Percentiles rank a stretch among this genome's conserved stretches.
phyloP scores from a whole-genome alignment of 2,329 filamentous ascomycete species.

The Phoma sp. region DNA sequence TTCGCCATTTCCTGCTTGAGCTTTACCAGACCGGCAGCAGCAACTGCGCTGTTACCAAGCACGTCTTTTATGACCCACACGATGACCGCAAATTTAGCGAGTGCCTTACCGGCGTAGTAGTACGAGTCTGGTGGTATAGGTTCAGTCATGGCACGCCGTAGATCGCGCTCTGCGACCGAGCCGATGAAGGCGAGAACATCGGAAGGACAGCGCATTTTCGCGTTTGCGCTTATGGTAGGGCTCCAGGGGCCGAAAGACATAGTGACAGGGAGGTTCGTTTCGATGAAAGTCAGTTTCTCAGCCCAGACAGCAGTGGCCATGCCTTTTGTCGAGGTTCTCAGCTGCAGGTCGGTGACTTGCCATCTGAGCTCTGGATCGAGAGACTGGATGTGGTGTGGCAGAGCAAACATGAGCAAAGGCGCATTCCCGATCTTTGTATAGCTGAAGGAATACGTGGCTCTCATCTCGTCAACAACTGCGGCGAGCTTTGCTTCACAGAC shows the following conservation, averaged over 20 bases:
- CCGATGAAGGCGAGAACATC: constrained; percentile 66
- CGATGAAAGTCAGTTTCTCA: constrained; percentile 68
- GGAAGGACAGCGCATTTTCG: constrained; percentile 46
- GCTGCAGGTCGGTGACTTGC: constrained; percentile 59
- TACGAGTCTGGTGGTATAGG: constrained; percentile 82
- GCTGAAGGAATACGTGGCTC: constrained; percentile 71
- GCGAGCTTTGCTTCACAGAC: constrained; percentile 68
- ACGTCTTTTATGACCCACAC: constrained; percentile 59
- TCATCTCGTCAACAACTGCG: constrained; percentile 64
- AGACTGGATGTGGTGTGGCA: constrained; percentile 83
- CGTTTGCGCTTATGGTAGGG: constrained; percentile 51
- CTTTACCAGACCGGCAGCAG: constrained; percentile 57
- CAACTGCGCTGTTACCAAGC: constrained; percentile 61
- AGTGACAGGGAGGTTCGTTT: constrained; percentile 71
- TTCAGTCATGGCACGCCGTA: constrained; percentile 75
- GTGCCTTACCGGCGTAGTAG: constrained; percentile 82
- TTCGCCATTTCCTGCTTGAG: constrained; percentile 55
- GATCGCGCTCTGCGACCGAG: constrained; percentile 71
- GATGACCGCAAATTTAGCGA: constrained; percentile 52
- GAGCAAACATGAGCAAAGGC: constrained; percentile 79
- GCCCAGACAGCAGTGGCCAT: constrained; percentile 72
- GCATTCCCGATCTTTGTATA: constrained; percentile 76
- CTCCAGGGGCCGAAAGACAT: constrained; percentile 85
- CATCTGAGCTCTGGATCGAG: constrained; percentile 67
- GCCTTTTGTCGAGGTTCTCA: constrained; percentile 88